Base-by-base conservation (phyloP, 495 filamentous ascomycete genomes). In the Trichoderma gamsii region DNA sequence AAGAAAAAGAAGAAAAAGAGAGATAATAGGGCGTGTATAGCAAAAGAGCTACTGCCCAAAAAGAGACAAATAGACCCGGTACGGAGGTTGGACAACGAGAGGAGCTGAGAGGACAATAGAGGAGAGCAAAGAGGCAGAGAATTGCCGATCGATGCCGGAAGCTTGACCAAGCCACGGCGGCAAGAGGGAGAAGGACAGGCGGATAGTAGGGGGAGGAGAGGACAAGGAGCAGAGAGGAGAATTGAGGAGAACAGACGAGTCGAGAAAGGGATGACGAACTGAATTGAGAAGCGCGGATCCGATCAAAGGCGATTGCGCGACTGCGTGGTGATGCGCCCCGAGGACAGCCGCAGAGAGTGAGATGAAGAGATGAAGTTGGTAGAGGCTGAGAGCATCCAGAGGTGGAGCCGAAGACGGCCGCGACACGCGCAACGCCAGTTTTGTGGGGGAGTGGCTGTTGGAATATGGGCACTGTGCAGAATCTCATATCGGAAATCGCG, bases 241-340 rank as follows among this genome's bases (percentile, higher is more conserved):
- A 65, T 65, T 61, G 56, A 61, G 25, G 44, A 11, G n/a, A 12
- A 49, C 44, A 49, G n/a, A 32, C 25, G 16, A 8, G 25, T 12
- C 56, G 29, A 61, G 56, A 61, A 65, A 65, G 63, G 63, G 63
- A 44, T 7, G 41, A 65, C 63, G 63, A 65, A 65, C 63, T 65
- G 41, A 44, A 65, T 41, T 65, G 63, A 65, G 13, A 65, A 44
- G 63, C 63, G 63, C 63, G 29, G 35, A 15, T 41, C 35, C 12
- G 63, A 29, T 16, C 11, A 63, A 35, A 63, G 49, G 35, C 16
- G 63, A 43, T 41, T 41, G 35, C 56, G 56, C 56, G 27, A 61
- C 56, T 7, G 56, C 25, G 63, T 65, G 59, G 59, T 65, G 63
- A 61, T 61, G 56, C 56, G 27, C 56, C 56, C 16, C 6, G 3